Conservation (phyloP, 805 yeast genomes). For the Schwanniomyces vanrijiae region DNA sequence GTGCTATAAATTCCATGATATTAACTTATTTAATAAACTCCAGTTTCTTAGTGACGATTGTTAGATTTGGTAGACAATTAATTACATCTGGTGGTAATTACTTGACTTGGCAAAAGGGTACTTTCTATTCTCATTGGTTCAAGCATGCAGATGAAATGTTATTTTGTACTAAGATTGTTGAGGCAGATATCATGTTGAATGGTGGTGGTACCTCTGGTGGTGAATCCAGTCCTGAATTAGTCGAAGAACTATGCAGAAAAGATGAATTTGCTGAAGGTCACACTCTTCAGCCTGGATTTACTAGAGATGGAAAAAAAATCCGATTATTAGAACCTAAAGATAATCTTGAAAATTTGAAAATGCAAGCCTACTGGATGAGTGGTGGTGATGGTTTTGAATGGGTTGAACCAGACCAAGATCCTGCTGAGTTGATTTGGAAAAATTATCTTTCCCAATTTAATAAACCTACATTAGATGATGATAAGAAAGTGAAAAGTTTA, state of each 20-base stretch:
- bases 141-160: conserved; percentile 66
- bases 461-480: conserved; percentile 18
- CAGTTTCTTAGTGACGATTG: conserved; percentile 40
- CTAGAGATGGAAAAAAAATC: conserved; percentile 37
- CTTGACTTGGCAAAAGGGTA: conserved; percentile 64
- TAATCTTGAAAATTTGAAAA: conserved; percentile 62
- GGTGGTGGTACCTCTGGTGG: conserved; percentile 48
- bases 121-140: conserved; percentile 63
- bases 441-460: conserved; percentile 25
- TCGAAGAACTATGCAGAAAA: conserved; percentile 38
- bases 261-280: conserved; percentile 23
- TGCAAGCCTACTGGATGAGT: conserved; percentile 84
- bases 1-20: conserved; percentile 48
- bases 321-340: conserved; percentile 43
- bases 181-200: conserved; percentile 57
- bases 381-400: conserved; percentile 87
- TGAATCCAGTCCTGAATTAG: conserved; percentile 29
- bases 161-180: conserved; percentile 64
- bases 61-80: conserved; percentile 39
- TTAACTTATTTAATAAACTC: conserved; percentile 41
- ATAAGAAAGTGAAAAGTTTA: conserved; percentile 17
- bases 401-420: conserved; percentile 90
- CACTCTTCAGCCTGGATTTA: conserved; percentile 33
- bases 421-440: conserved; percentile 61
- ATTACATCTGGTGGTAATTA: conserved; percentile 47